These are phyloP conservation scores for Aethionema arabicum DNA, from an alignment of 345 rosid species.

Conservation along the genomic window DNA sequence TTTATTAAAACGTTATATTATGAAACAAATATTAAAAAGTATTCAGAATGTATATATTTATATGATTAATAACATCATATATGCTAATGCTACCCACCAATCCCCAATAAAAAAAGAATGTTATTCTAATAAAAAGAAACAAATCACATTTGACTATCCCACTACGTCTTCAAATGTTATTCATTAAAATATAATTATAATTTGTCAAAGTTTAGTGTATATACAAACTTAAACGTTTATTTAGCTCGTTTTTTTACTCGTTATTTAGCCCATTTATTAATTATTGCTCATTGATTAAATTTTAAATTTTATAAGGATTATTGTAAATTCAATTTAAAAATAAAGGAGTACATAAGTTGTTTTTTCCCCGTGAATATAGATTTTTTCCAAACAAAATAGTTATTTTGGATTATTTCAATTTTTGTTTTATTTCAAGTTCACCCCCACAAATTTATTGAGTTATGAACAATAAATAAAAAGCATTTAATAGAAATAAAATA, in stretches of 20 bases:
- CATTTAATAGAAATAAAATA: constrained; percentile 24
- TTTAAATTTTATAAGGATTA: no score
- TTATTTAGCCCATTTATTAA: constrained; percentile 1
- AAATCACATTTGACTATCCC: constrained; percentile 30
- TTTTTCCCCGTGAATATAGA: no score
- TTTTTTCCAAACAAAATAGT: no score
- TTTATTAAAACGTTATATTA: constrained; percentile 18
- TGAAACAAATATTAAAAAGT: constrained; percentile 1
- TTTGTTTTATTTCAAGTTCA: no score
- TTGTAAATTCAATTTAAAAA: no score
- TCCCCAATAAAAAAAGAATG: constrained; percentile 10
- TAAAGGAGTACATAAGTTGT: no score
- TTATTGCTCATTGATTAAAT: neutral
- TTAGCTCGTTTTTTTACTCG: neutral
- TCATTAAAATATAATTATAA: neutral
- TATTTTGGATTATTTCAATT: no score
- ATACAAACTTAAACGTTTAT: constrained; percentile 25
- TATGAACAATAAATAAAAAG: constrained; percentile 14
- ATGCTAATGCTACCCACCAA: constrained; percentile 28
- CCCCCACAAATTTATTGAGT: no score
- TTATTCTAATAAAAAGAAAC: constrained; percentile 8
- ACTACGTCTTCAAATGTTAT: constrained; percentile 2
- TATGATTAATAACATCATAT: constrained; percentile 33
- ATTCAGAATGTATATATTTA: neutral
- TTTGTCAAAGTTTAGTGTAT: constrained; percentile 26